Percentiles rank a stretch among this genome's conserved stretches.
phyloP scores from a whole-genome alignment of 129 eudicot genomes.

The Artemisia argyi region DNA sequence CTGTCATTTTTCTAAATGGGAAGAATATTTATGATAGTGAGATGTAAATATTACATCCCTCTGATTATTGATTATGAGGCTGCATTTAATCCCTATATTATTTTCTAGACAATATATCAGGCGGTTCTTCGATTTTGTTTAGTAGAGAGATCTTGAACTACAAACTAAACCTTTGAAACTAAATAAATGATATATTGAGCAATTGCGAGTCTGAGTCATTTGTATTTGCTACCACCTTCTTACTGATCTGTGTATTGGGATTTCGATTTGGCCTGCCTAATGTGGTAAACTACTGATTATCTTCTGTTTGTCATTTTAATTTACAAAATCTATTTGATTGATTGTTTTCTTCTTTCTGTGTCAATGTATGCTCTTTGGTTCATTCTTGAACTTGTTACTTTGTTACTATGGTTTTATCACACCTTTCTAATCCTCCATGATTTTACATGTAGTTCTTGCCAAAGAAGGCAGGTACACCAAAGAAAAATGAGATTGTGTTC shows the following conservation, averaged over 20 bases:
- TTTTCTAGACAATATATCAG: background rate
- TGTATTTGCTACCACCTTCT: background rate
- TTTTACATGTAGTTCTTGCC: conserved; percentile 53
- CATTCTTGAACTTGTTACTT: background rate
- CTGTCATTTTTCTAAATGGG: background rate
- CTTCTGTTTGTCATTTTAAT: background rate
- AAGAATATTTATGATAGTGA: background rate
- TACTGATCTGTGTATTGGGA: no score
- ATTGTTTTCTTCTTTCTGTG: background rate
- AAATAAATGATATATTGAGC: conserved; percentile 4
- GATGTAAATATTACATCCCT: background rate
- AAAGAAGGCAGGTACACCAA: conserved; percentile 74
- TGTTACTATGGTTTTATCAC: background rate
- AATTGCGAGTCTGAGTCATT: background rate
- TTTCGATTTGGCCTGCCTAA: no score
- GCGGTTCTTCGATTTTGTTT: background rate
- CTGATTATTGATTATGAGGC: background rate
- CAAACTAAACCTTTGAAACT: background rate
- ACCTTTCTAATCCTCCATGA: conserved; percentile 12
- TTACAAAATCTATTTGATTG: background rate
- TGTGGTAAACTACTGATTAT: background rate
- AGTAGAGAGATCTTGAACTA: conserved; percentile 1
- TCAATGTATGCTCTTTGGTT: conserved; percentile 9
- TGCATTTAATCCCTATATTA: background rate
- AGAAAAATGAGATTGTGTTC: conserved; percentile 70